Evolutionary conservation across 371 early-diverging fungal species (phyloP), one percentile per base, ranked within the genome.

Genomic region (Actinomortierella wolfii): DNA sequence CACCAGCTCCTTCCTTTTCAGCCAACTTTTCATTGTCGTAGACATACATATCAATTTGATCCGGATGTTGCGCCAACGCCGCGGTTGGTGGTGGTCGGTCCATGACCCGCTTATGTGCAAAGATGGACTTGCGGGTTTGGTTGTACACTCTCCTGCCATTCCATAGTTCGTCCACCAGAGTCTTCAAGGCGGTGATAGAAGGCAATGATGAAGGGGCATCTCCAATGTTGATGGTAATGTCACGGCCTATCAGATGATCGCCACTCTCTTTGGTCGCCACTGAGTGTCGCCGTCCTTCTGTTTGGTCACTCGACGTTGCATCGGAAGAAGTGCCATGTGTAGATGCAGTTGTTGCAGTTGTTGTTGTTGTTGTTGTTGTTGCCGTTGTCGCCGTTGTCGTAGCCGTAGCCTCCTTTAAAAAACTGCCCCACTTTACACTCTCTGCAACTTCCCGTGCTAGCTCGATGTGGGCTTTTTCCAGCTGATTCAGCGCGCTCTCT

Each of bases 381-480:
- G n/a, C n/a, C n/a, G n/a, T n/a, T n/a, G n/a, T n/a, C n/a, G n/a
- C n/a, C n/a, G n/a, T n/a, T n/a, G n/a, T n/a, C 40, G 43, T 3
- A 17, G 59, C 25, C 18, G 24, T 14, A 9, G 39, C 44, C 28
- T 28, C 46, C 40, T 45, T 41, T 54, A 44, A 18, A 18, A 62
- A 39, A 40, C 21, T 54, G 8, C 61, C 60, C 20, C 23, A 43
- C 44, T 79, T 68, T 28, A 80, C 57, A 21, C 69, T 69, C 24
- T 60, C 61, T 7, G 69, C 43, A 3, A 77, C 73, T 3, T 64
- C 61, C 1, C 64, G 53, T 3, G 78, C 80, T 17, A 82, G 60
- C 24, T 69, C 73, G n/a, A 80, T 70, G 48, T 79, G 79, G 0
- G 79, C 78, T 47, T 64, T 78, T 49, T 82, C 82, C 49, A 82